A percentile compares a stretch with the other conserved stretches of the same genome.
phyloP scores from a whole-genome alignment of 768 basidiomycete genomes.

The Rhizopogon vulgaris region DNA sequence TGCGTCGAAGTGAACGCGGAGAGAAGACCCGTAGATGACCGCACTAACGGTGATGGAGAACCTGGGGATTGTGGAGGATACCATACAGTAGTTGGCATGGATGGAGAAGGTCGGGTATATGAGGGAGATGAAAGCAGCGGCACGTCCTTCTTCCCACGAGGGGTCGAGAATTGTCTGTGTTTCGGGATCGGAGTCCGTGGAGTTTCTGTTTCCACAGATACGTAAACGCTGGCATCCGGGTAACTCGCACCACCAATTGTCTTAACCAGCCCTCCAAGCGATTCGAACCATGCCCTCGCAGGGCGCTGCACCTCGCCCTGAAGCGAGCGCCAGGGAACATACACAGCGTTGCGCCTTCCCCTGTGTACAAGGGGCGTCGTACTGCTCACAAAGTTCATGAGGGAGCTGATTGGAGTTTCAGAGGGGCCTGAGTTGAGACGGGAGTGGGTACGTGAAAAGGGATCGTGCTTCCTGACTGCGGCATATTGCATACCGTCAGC shows the following conservation, averaged over 20 bases:
- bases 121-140: not conserved
- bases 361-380: not conserved
- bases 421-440: not conserved
- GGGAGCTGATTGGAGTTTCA: not conserved
- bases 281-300: not conserved
- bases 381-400: not conserved
- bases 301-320: not conserved
- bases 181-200: not conserved
- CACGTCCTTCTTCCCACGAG: not conserved
- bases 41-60: not conserved
- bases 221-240: no score
- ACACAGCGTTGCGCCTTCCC: not conserved
- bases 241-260: not conserved
- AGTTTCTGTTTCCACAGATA: not conserved
- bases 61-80: constrained; percentile 6
- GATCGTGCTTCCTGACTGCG: constrained; percentile 6
- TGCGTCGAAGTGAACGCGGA: constrained; percentile 10
- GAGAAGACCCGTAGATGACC: not conserved
- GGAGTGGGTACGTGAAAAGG: not conserved
- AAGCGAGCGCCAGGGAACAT: not conserved
- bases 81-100: constrained; percentile 17
- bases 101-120: not conserved
- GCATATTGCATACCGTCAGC: not conserved
- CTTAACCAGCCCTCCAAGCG: not conserved
- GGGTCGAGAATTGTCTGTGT: not conserved